phyloP scores from a whole-genome alignment of 23 red algal species.

The Gracilaria vermiculophylla region DNA sequence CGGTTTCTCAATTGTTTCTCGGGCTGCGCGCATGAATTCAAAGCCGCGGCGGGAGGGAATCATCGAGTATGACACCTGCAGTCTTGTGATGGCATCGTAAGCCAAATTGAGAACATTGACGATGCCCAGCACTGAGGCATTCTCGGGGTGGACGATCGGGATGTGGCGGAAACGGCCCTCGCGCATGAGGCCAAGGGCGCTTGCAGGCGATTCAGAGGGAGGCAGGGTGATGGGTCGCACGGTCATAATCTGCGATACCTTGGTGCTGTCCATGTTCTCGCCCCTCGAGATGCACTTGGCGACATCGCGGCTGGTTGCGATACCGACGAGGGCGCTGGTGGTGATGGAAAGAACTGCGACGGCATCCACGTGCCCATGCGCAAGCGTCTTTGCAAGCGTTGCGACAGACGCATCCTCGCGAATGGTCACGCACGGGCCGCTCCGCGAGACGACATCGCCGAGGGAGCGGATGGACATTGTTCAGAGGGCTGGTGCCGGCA shows the following conservation, averaged over 20 bases:
- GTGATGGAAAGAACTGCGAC: conserved; percentile 29
- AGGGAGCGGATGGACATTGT: conserved; percentile 48
- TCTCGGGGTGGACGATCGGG: conserved; percentile 40
- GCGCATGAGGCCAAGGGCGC: conserved; percentile 60
- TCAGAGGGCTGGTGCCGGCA: too few relatives aligned
- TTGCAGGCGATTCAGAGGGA: conserved; percentile 63
- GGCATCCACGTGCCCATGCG: conserved; percentile 38
- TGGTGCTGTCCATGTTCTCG: conserved; percentile 14
- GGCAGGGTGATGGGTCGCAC: conserved; percentile 50
- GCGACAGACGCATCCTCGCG: conserved; percentile 43
- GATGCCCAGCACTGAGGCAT: conserved; percentile 44
- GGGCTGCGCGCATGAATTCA: conserved; percentile 58
- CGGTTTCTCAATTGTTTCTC: conserved; percentile 62
- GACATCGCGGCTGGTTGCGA: conserved; percentile 64
- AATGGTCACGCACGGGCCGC: conserved; percentile 19
- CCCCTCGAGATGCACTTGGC: conserved; percentile 64
- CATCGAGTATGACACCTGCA: conserved; percentile 56
- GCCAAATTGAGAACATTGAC: conserved; percentile 66
- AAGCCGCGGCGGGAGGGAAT: conserved; percentile 62
- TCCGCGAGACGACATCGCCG: conserved; percentile 61
- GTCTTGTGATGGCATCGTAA: conserved; percentile 62
- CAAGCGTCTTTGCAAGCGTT: conserved; percentile 35
- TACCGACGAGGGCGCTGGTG: conserved; percentile 22
- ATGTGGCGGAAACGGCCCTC: conserved; percentile 72
- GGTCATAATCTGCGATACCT: conserved; percentile 61